Evolutionary conservation across 2,329 filamentous ascomycete species (phyloP).

Genomic region (Cladosporium oxysporum): DNA sequence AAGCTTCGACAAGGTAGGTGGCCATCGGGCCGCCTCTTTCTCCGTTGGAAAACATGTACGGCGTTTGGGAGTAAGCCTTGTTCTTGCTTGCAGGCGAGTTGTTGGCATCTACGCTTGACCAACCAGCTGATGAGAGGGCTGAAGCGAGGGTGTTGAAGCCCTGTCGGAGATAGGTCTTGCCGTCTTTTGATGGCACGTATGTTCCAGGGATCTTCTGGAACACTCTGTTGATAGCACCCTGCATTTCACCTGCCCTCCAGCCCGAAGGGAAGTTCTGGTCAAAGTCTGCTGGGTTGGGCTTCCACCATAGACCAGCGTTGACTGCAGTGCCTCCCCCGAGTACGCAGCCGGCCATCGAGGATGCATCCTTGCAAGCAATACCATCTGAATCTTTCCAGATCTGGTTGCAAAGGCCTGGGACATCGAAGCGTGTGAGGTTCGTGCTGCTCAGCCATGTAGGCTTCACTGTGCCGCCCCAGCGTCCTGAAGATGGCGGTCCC

Average conservation of each 20-base stretch:
- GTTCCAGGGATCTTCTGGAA: conserved; percentile 72
- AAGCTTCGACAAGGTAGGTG: conserved; percentile 67
- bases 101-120: conserved; percentile 64
- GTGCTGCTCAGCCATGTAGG: conserved; percentile 63
- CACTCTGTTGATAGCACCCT: conserved; percentile 59
- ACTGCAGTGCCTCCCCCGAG: conserved; percentile 68
- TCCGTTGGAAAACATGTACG: conserved; percentile 67
- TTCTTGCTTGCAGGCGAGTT: conserved; percentile 63
- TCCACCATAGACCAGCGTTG: conserved; percentile 70
- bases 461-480: conserved; percentile 63
- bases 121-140: conserved; percentile 62
- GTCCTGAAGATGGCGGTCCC: conserved; percentile 58
- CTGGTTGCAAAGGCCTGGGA: conserved; percentile 70
- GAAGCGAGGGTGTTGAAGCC: conserved; percentile 61
- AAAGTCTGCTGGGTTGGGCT: conserved; percentile 66
- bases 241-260: conserved; percentile 69
- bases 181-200: conserved; percentile 65
- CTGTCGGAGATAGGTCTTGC: conserved; percentile 62
- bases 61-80: conserved; percentile 62
- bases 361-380: conserved; percentile 67
- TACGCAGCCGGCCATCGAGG: conserved; percentile 71
- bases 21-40: conserved; percentile 70
- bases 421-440: conserved; percentile 69
- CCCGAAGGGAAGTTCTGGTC: conserved; percentile 71
- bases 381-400: conserved; percentile 66